Evolutionary conservation across 805 yeast species (phyloP).

Genomic region (Zygosaccharomyces bailii): DNA sequence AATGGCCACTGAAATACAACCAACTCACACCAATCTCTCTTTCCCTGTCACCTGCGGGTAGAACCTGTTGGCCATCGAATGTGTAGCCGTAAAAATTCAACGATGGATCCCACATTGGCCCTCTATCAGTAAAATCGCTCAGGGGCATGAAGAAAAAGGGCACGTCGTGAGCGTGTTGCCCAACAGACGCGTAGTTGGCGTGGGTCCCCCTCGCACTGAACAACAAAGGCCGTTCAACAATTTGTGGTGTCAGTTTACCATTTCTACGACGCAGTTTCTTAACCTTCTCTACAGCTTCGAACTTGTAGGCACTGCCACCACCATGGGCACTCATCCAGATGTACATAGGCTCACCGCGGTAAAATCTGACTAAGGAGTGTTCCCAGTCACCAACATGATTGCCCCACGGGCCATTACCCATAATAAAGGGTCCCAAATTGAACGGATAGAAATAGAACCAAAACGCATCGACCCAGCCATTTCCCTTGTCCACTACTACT

Average conservation of each 20-base stretch:
- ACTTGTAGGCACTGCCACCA: slow-evolving; percentile 88
- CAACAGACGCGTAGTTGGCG: slow-evolving; percentile 94
- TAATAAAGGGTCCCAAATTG: slow-evolving; percentile 92
- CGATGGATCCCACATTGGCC: slow-evolving; percentile 93
- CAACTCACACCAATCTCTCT: slow-evolving; percentile 52
- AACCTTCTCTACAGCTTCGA: slow-evolving; percentile 60
- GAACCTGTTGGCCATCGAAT: slow-evolving; percentile 55
- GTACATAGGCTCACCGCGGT: slow-evolving; percentile 72
- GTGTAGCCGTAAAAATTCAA: slow-evolving; percentile 78
- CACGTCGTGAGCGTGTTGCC: slow-evolving; percentile 92
- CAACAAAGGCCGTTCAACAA: slow-evolving; percentile 59
- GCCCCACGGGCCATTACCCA: slow-evolving; percentile 98
- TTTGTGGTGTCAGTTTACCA: slow-evolving; percentile 68
- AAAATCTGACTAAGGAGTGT: slow-evolving; percentile 82
- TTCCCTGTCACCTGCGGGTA: slow-evolving; percentile 37
- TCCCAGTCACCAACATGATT: slow-evolving; percentile 99
- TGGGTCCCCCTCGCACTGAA: slow-evolving; percentile 95
- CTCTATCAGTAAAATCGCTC: slow-evolving; percentile 91
- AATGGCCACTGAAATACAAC: slow-evolving; percentile 75
- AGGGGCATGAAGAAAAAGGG: slow-evolving; percentile 76
- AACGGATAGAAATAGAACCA: slow-evolving; percentile 97
- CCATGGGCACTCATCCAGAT: slow-evolving; percentile 99
- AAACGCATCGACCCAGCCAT: slow-evolving; percentile 91
- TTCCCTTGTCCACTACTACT: slow-evolving; percentile 86
- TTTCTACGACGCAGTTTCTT: slow-evolving; percentile 76